Conservation (phyloP, 441 rosid genomes). For the Populus hybrid region DNA sequence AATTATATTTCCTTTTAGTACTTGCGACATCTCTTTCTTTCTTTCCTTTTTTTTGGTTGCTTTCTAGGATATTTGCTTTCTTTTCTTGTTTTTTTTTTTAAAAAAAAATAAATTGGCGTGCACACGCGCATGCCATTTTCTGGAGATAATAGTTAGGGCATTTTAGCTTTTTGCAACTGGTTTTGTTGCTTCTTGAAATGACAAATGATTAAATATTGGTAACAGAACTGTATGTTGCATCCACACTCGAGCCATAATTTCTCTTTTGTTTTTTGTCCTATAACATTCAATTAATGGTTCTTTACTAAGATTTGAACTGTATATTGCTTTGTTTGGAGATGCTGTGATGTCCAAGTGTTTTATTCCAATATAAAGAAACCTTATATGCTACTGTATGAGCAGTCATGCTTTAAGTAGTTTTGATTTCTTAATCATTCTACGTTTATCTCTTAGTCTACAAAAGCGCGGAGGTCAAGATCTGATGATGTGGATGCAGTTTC, state of each 20-base stretch:
- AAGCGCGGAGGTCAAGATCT: slow-evolving; percentile 80
- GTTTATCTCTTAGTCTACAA: slow-evolving; percentile 53
- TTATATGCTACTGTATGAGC: too few species aligned
- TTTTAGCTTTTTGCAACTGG: not conserved
- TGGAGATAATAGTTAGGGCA: not conserved
- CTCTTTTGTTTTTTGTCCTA: too few species aligned
- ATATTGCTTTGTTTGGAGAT: too few species aligned
- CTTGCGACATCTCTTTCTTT: too few species aligned
- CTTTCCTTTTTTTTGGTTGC: not conserved
- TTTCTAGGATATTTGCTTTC: not conserved
- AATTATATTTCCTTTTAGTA: too few species aligned
- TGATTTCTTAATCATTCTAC: slow-evolving; percentile 1
- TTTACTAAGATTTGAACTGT: too few species aligned
- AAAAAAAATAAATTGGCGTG: not conserved
- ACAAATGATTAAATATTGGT: not conserved
- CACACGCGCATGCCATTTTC: not conserved
- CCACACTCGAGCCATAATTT: too few species aligned
- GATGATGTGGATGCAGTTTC: slow-evolving; percentile 96
- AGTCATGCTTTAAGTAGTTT: too few species aligned
- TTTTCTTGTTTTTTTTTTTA: not conserved
- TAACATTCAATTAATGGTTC: too few species aligned
- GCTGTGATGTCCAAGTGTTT: too few species aligned
- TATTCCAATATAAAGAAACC: too few species aligned
- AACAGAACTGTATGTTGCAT: too few species aligned
- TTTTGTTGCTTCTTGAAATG: not conserved